Percentiles rank a stretch among this genome's conserved stretches.
phyloP scores from a whole-genome alignment of 2,329 filamentous ascomycete genomes.

The Colletotrichum spaethianum region DNA sequence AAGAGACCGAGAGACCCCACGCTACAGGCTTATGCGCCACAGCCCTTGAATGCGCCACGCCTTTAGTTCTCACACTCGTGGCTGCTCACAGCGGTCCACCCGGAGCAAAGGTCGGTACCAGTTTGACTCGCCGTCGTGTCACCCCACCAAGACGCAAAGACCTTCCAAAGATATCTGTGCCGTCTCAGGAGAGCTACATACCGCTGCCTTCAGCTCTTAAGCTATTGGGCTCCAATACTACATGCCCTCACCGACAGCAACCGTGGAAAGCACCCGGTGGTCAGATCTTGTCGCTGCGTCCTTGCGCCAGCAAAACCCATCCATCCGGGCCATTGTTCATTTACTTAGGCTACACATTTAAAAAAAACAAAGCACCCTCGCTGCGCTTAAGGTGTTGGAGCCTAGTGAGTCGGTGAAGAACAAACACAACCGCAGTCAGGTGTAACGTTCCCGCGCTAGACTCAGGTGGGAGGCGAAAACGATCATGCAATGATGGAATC shows the following conservation, averaged over 20 bases:
- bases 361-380: not conserved
- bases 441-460: conserved; percentile 34
- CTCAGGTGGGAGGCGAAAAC: not conserved
- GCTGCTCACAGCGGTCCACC: not conserved
- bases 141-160: not conserved
- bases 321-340: not conserved
- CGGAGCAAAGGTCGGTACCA: not conserved
- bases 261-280: not conserved
- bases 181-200: not conserved
- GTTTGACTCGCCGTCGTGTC: not conserved
- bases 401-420: conserved; percentile 24
- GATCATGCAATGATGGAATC: not conserved
- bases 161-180: not conserved
- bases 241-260: not conserved
- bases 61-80: not conserved
- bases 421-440: conserved; percentile 15
- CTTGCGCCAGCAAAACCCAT: not conserved
- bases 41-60: not conserved
- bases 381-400: not conserved
- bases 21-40: not conserved
- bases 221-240: no score
- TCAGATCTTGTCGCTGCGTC: conserved; percentile 3
- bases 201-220: not conserved
- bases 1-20: no score
- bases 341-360: not conserved